These are phyloP conservation scores for Flaveria trinervia DNA, from an alignment of 129 eudicot genomes.

Conservation along the genomic window DNA sequence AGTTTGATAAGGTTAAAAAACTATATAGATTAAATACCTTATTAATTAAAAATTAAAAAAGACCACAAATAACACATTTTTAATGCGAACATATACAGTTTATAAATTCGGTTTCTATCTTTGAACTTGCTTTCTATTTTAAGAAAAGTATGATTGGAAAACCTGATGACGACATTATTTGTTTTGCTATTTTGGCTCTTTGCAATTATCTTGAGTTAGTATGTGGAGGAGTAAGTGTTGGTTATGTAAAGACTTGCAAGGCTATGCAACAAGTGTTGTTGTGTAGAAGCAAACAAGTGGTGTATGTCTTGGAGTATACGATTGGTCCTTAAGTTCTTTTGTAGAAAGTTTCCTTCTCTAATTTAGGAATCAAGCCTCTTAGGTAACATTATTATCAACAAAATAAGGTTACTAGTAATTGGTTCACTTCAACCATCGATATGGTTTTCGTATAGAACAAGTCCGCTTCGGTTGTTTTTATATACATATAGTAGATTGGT, in stretches of 20 bases:
- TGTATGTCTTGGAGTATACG: conserved; percentile 31
- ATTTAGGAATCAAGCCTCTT: neutral
- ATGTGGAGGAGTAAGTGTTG: neutral
- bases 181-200: too few species aligned
- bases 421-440: too few species aligned
- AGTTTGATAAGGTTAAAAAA: neutral
- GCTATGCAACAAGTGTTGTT: conserved; percentile 34
- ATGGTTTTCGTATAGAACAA: too few species aligned
- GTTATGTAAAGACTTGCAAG: conserved; percentile 36
- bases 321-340: neutral
- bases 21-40: neutral
- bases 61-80: neutral
- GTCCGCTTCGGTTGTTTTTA: too few species aligned
- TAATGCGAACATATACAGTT: neutral
- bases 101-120: neutral
- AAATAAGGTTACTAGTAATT: too few species aligned
- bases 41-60: neutral
- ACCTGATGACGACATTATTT: neutral
- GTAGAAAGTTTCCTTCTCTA: neutral
- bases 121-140: neutral
- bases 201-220: too few species aligned
- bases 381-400: neutral
- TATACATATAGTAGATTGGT: too few species aligned
- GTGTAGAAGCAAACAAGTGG: conserved; percentile 29
- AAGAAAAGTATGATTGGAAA: neutral